These are phyloP conservation scores for Raphidocelis subcapitata DNA, from an alignment of 139 green algal species.

Conservation along the genomic window DNA sequence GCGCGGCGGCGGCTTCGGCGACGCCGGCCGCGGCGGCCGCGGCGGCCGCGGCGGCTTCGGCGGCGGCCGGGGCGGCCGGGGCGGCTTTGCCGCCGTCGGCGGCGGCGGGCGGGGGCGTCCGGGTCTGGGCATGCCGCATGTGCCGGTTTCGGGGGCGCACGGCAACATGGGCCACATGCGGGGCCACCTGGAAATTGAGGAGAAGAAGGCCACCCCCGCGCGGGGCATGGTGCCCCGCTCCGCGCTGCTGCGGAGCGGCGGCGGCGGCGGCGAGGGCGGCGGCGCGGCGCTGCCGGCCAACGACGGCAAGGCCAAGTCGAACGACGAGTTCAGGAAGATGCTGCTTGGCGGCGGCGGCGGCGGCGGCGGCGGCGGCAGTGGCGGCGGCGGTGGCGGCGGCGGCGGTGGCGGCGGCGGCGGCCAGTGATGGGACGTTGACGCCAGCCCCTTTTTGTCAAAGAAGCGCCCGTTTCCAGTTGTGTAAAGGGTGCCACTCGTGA, in stretches of 20 bases:
- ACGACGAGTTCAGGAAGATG: conserved; percentile 79
- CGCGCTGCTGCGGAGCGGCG: neutral
- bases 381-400: neutral
- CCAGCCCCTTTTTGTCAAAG: no score
- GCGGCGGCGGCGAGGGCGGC: neutral
- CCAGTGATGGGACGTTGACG: no score
- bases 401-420: no score
- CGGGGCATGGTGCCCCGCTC: neutral
- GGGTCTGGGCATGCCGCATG: neutral
- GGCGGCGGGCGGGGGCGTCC: no score
- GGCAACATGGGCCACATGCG: neutral
- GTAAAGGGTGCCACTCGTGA: no score
- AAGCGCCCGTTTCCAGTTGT: no score
- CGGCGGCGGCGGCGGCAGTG: neutral
- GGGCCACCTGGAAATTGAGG: neutral
- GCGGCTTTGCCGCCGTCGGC: no score
- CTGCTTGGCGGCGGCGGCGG: conserved; percentile 51
- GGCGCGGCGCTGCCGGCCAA: neutral
- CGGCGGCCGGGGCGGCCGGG: neutral
- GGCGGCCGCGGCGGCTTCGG: neutral
- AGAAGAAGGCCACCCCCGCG: neutral
- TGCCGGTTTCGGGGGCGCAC: neutral
- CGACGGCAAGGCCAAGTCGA: conserved; percentile 45
- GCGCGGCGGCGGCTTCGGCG: conserved; percentile 1
- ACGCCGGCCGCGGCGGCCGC: neutral